These are phyloP conservation scores for Claviceps digitariae DNA, from an alignment of 2,329 filamentous ascomycete genomes.

Conservation along the genomic window DNA sequence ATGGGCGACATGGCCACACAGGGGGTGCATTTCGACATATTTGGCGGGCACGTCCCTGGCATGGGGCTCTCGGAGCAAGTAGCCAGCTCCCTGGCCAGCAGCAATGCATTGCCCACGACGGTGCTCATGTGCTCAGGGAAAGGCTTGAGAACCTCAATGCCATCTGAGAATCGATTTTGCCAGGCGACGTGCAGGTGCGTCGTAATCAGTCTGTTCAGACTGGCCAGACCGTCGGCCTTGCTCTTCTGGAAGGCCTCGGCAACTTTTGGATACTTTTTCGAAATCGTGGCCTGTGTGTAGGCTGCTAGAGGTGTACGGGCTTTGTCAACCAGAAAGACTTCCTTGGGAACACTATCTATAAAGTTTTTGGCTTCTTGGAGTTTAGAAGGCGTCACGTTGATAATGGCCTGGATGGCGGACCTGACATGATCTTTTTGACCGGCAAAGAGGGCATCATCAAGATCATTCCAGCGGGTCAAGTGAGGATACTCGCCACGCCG, in stretches of 20 bases:
- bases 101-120: constrained; percentile 54
- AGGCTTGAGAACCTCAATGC: constrained; percentile 73
- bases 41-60: constrained; percentile 72
- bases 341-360: constrained; percentile 43
- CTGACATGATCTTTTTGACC: constrained; percentile 53
- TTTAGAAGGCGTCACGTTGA: constrained; percentile 33
- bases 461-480: constrained; percentile 59
- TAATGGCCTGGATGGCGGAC: constrained; percentile 45
- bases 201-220: constrained; percentile 65
- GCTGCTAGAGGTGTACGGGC: constrained; percentile 58
- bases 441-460: constrained; percentile 60
- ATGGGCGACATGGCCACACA: constrained; percentile 52
- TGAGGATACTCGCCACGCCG: constrained; percentile 62
- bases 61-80: constrained; percentile 63
- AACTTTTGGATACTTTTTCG: constrained; percentile 53
- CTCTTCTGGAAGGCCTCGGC: constrained; percentile 45
- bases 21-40: constrained; percentile 56
- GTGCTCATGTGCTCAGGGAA: constrained; percentile 60
- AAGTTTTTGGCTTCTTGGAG: constrained; percentile 47
- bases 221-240: constrained; percentile 45
- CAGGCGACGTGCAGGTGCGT: constrained; percentile 76
- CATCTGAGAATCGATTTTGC: constrained; percentile 63
- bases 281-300: constrained; percentile 54
- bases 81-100: constrained; percentile 62
- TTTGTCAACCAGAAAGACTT: constrained; percentile 51